phyloP scores from a whole-genome alignment of 2,329 filamentous ascomycete species.

The Hirsutella thompsonii region DNA sequence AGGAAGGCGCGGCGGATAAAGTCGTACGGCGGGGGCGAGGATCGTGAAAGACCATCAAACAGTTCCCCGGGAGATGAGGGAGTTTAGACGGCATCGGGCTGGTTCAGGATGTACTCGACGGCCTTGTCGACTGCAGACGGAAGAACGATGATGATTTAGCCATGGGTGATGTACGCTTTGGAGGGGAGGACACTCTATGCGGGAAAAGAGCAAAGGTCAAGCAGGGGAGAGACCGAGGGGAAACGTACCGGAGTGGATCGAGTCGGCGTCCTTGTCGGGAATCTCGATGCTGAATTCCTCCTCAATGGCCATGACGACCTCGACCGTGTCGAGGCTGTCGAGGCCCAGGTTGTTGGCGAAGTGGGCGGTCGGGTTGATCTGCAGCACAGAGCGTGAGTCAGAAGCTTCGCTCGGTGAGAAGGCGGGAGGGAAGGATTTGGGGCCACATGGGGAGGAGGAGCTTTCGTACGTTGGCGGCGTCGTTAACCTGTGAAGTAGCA shows the following conservation, averaged over 20 bases:
- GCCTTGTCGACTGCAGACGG: conserved; percentile 76
- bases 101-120: conserved; percentile 83
- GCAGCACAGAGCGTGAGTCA: conserved; percentile 9
- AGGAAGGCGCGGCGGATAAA: not conserved
- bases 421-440: not conserved
- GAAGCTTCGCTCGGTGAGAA: not conserved
- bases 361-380: conserved; percentile 78
- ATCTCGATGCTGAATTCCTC: conserved; percentile 91
- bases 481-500: conserved; percentile 62
- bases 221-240: not conserved
- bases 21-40: no score
- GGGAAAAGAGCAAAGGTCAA: conserved; percentile 1
- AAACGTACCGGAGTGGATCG: conserved; percentile 78
- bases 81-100: conserved; percentile 95
- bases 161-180: no score
- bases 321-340: conserved; percentile 95
- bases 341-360: conserved; percentile 96
- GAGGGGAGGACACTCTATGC: no score
- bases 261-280: conserved; percentile 91
- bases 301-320: conserved; percentile 99
- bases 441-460: not conserved
- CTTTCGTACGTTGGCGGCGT: conserved; percentile 46
- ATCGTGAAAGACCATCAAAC: conserved; percentile 26
- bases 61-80: no score
- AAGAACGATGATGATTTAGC: no score